These are phyloP conservation scores for Primulina tabacum DNA, from an alignment of 257 asterid genomes.

Conservation along the genomic window DNA sequence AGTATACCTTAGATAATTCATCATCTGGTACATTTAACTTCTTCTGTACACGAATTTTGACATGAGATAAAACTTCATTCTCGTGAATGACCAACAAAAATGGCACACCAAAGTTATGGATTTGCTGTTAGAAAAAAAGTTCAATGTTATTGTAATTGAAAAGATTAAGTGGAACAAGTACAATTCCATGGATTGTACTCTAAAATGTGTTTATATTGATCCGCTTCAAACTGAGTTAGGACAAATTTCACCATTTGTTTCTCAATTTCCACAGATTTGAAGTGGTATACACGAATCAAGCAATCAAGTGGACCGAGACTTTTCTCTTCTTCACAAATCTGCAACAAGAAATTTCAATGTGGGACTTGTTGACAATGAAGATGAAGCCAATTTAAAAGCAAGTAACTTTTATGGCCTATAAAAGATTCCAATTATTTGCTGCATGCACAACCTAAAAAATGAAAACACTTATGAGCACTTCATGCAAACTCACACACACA, in stretches of 20 bases:
- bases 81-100: constrained; percentile 50
- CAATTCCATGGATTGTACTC: constrained; percentile 13
- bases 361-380: constrained; percentile 4
- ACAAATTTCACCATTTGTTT: constrained; percentile 43
- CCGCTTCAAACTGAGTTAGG: not conserved
- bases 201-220: constrained; percentile 2
- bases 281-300: constrained; percentile 62
- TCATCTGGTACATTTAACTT: constrained; percentile 53
- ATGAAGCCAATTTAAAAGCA: constrained; percentile 5
- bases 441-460: not conserved
- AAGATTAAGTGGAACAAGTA: constrained; percentile 1
- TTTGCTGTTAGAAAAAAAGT: constrained; percentile 37
- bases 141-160: constrained; percentile 5
- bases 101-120: constrained; percentile 59
- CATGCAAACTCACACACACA: constrained; percentile 9
- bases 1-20: constrained; percentile 46
- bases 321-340: constrained; percentile 54
- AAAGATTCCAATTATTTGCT: constrained; percentile 2
- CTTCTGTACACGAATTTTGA: constrained; percentile 48
- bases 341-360: constrained; percentile 23
- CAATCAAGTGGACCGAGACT: constrained; percentile 35
- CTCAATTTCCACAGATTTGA: constrained; percentile 44
- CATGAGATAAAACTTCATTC: constrained; percentile 44
- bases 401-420: constrained; percentile 1
- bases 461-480: constrained; percentile 1